Percentiles rank a stretch among this genome's conserved stretches.
Conservation (phyloP, 2,329 filamentous ascomycete species). For the Aspergillus ochraceus region DNA sequence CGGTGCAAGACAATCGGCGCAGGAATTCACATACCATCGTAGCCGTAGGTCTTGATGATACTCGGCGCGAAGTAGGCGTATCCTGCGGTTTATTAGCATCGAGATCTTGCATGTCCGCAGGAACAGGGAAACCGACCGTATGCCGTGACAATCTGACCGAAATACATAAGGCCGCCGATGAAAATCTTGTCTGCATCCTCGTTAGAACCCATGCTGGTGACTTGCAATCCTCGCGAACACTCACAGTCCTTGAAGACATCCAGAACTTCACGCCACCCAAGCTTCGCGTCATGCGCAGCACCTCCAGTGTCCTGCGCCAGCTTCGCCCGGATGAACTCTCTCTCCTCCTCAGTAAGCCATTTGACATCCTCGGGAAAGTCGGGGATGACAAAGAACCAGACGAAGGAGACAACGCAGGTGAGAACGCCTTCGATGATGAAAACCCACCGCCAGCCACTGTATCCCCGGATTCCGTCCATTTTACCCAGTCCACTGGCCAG, state of each 20-base stretch:
- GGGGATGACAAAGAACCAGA: conserved; percentile 66
- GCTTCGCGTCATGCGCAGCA: conserved; percentile 62
- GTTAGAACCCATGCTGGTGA: conserved; percentile 14
- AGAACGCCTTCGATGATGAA: conserved; percentile 64
- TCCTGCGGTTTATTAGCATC: conserved; percentile 29
- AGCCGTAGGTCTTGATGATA: conserved; percentile 69
- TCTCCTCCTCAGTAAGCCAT: conserved; percentile 72
- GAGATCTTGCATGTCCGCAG: background rate
- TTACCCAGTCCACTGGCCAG: conserved; percentile 61
- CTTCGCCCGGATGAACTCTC: conserved; percentile 64
- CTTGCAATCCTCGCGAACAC: conserved; percentile 9
- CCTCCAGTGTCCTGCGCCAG: conserved; percentile 68
- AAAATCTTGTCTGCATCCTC: conserved; percentile 58
- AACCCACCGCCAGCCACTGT: conserved; percentile 55
- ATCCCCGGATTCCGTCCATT: conserved; percentile 58
- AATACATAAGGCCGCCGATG: conserved; percentile 76
- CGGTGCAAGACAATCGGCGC: background rate
- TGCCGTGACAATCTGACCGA: conserved; percentile 74
- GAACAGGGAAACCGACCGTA: conserved; percentile 50
- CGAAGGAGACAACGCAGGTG: conserved; percentile 61
- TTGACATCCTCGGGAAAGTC: conserved; percentile 73
- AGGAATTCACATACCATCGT: conserved; percentile 40
- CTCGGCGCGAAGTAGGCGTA: conserved; percentile 76
- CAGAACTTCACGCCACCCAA: conserved; percentile 60
- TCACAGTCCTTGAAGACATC: conserved; percentile 67